Conservation (phyloP, 208 protist genomes). For the Wallacemonas sp. region DNA sequence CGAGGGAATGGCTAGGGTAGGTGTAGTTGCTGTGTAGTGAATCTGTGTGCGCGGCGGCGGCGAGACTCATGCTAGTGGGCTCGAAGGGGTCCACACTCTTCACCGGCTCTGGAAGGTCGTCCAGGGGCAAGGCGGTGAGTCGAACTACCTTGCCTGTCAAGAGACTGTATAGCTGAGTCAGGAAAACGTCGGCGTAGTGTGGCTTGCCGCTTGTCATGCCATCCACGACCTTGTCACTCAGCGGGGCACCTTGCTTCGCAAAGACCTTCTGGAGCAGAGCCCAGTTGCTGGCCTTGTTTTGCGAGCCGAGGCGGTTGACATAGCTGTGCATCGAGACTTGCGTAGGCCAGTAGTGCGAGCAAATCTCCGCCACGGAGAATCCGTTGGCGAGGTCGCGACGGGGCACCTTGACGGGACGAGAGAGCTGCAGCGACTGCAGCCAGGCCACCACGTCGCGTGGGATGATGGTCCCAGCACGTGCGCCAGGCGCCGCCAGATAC, state of each 20-base stretch:
- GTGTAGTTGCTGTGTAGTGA: background rate
- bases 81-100: background rate
- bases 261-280: conserved; percentile 69
- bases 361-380: conserved; percentile 92
- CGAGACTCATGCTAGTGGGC: conserved; percentile 12
- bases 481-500: background rate
- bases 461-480: conserved; percentile 27
- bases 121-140: conserved; percentile 38
- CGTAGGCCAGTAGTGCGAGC: conserved; percentile 88
- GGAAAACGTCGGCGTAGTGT: conserved; percentile 66
- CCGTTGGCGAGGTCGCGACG: conserved; percentile 92
- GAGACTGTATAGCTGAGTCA: conserved; percentile 76
- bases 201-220: conserved; percentile 71
- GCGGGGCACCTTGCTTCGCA: conserved; percentile 42
- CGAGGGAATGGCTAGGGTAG: background rate
- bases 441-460: conserved; percentile 90
- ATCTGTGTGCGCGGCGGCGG: background rate
- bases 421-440: conserved; percentile 88
- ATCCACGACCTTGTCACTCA: conserved; percentile 74
- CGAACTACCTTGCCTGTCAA: conserved; percentile 66
- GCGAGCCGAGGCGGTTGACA: conserved; percentile 65
- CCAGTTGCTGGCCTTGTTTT: conserved; percentile 91
- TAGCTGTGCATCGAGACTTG: conserved; percentile 90
- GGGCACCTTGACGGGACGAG: conserved; percentile 70
- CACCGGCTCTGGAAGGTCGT: conserved; percentile 15